Evolutionary conservation across 1,139 yeast genomes (phyloP).

Genomic region (Williopsis jadinii): DNA sequence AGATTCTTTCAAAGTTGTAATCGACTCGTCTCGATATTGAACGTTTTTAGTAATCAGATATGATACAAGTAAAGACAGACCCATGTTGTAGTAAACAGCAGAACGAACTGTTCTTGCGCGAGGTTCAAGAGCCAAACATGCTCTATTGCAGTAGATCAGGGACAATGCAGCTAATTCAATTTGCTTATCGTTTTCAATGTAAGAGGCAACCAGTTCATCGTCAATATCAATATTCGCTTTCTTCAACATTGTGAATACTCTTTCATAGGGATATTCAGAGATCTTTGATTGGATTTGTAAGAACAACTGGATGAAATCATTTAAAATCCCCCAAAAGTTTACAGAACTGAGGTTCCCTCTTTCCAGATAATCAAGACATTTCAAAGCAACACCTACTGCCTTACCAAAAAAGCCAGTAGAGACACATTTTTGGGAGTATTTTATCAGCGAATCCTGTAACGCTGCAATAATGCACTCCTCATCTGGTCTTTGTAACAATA

Average conservation of each 20-base stretch:
- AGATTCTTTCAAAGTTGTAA: slow-evolving; percentile 54
- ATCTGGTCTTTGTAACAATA: slow-evolving; percentile 38
- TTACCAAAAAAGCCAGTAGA: slow-evolving; percentile 60
- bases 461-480: slow-evolving; percentile 55
- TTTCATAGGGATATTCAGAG: slow-evolving; percentile 38
- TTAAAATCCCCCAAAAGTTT: slow-evolving; percentile 45
- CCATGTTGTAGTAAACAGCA: slow-evolving; percentile 61
- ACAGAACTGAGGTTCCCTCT: slow-evolving; percentile 31
- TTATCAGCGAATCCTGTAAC: slow-evolving; percentile 49
- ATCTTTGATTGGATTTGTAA: slow-evolving; percentile 39
- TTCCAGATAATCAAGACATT: slow-evolving; percentile 29
- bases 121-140: slow-evolving; percentile 19
- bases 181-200: slow-evolving; percentile 6
- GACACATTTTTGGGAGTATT: slow-evolving; percentile 46
- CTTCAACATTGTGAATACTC: slow-evolving; percentile 30
- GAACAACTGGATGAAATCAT: slow-evolving; percentile 40
- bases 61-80: slow-evolving; percentile 52
- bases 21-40: slow-evolving; percentile 39
- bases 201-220: slow-evolving; percentile 7
- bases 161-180: slow-evolving; percentile 16
- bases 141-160: slow-evolving; percentile 15
- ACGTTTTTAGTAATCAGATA: slow-evolving; percentile 30
- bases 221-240: slow-evolving; percentile 12
- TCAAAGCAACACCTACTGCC: slow-evolving; percentile 44
- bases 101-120: slow-evolving; percentile 48